Conservation (phyloP, 257 asterid species). For the Henckelia pumila region DNA sequence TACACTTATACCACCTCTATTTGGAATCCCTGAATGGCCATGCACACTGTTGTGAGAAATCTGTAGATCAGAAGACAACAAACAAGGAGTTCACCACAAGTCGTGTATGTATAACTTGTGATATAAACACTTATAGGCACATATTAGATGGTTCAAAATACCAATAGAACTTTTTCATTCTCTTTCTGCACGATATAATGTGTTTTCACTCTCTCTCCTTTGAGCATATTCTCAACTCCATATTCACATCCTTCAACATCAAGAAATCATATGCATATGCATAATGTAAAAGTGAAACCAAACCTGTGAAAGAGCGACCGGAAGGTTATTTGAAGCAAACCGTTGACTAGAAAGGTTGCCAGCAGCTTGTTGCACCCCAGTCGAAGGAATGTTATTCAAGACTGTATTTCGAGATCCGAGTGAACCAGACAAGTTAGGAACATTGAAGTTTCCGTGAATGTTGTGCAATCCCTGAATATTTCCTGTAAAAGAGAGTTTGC, state of each 20-base stretch:
- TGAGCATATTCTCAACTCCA: neutral
- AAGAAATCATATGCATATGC: conserved; percentile 21
- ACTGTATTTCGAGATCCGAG: conserved; percentile 88
- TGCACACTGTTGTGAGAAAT: conserved; percentile 82
- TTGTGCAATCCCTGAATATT: conserved; percentile 87
- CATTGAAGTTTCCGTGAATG: conserved; percentile 80
- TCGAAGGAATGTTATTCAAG: conserved; percentile 73
- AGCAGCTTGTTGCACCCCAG: conserved; percentile 85
- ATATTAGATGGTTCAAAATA: conserved; percentile 20
- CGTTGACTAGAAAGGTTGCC: conserved; percentile 82
- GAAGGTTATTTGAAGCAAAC: conserved; percentile 82
- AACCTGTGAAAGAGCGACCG: conserved; percentile 88
- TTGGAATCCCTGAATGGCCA: conserved; percentile 81
- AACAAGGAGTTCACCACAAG: conserved; percentile 19
- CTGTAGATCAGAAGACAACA: conserved; percentile 44
- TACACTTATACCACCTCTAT: conserved; percentile 76
- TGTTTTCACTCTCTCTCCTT: neutral
- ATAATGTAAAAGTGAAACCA: conserved; percentile 23
- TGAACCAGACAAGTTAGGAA: conserved; percentile 80
- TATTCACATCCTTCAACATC: conserved; percentile 11
- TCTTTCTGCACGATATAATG: conserved; percentile 12
- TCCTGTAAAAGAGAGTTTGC: conserved; percentile 49
- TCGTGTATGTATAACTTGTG: conserved; percentile 1
- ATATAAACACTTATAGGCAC: conserved; percentile 25
- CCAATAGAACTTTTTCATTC: conserved; percentile 13